phyloP scores from a whole-genome alignment of 345 rosid genomes.

The Murraya koenigii region DNA sequence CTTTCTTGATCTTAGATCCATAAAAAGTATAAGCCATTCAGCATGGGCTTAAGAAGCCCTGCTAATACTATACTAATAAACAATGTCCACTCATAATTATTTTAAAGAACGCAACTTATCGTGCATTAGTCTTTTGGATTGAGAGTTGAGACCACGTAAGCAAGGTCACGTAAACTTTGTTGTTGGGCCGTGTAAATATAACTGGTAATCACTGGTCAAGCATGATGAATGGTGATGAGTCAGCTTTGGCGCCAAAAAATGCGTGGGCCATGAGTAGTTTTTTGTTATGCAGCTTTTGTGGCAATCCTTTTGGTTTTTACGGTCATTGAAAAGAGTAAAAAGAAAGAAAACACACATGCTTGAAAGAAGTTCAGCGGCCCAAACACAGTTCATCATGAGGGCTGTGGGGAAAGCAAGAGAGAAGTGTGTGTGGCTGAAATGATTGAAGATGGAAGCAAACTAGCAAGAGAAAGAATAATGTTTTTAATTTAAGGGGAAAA shows the following conservation, averaged over 20 bases:
- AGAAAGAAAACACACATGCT: conserved; percentile 9
- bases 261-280: not conserved
- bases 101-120: not conserved
- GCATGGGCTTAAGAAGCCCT: conserved; percentile 28
- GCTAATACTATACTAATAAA: not conserved
- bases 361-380: not conserved
- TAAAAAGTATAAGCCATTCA: conserved; percentile 4
- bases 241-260: conserved; percentile 14
- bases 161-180: not conserved
- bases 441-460: conserved; percentile 28
- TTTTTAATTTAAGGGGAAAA: not conserved
- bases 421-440: conserved; percentile 1
- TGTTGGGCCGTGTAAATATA: not conserved
- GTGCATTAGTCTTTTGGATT: not conserved
- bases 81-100: not conserved
- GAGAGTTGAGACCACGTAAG: not conserved
- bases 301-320: not conserved
- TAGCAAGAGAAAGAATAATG: not conserved
- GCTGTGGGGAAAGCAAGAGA: not conserved
- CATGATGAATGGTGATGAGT: not conserved
- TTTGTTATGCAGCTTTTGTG: not conserved
- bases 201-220: not conserved
- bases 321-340: conserved; percentile 15
- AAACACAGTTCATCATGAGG: not conserved
- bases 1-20: conserved; percentile 22